Percentiles rank a stretch among this genome's conserved stretches.
Evolutionary conservation across 1,284 basidiomycete species (phyloP).

Genomic region (Phellinidium pouzarii): DNA sequence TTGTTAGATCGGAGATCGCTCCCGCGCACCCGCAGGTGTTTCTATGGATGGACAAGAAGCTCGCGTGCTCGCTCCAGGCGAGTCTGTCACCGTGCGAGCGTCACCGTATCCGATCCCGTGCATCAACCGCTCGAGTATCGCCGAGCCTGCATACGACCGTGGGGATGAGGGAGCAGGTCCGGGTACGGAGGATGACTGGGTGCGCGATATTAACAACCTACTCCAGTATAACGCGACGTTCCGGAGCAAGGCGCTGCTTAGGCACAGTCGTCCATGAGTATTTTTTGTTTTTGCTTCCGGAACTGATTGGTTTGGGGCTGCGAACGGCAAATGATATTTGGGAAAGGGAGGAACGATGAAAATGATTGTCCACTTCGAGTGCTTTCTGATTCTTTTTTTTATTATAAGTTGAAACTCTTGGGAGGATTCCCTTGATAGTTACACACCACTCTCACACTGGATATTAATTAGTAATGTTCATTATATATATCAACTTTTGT

Average conservation of each 20-base stretch:
- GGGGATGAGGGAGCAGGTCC: slow-evolving; percentile 40
- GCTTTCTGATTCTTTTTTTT: too few relatives aligned
- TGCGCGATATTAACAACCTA: slow-evolving; percentile 90
- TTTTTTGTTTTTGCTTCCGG: neutral
- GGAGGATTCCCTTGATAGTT: too few relatives aligned
- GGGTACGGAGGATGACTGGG: slow-evolving; percentile 91
- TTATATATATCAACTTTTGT: too few relatives aligned
- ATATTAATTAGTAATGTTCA: too few relatives aligned
- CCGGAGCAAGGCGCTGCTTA: slow-evolving; percentile 73
- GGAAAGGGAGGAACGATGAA: neutral
- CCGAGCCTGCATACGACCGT: slow-evolving; percentile 33
- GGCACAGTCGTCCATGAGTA: slow-evolving; percentile 44
- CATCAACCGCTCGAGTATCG: slow-evolving; percentile 76
- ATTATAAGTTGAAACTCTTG: too few relatives aligned
- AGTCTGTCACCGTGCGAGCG: slow-evolving; percentile 80
- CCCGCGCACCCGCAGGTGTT: slow-evolving; percentile 81
- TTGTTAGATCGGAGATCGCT: slow-evolving; percentile 72
- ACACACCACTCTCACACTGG: too few relatives aligned
- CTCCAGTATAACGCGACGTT: slow-evolving; percentile 91
- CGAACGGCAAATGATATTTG: too few relatives aligned
- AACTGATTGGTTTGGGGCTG: neutral
- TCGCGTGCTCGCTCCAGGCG: slow-evolving; percentile 73
- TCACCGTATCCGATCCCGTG: slow-evolving; percentile 91
- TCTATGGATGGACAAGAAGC: slow-evolving; percentile 90
- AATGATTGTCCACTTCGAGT: too few relatives aligned